phyloP scores from a whole-genome alignment of 768 basidiomycete genomes.

The Chalciporus pseudorubinellus region DNA sequence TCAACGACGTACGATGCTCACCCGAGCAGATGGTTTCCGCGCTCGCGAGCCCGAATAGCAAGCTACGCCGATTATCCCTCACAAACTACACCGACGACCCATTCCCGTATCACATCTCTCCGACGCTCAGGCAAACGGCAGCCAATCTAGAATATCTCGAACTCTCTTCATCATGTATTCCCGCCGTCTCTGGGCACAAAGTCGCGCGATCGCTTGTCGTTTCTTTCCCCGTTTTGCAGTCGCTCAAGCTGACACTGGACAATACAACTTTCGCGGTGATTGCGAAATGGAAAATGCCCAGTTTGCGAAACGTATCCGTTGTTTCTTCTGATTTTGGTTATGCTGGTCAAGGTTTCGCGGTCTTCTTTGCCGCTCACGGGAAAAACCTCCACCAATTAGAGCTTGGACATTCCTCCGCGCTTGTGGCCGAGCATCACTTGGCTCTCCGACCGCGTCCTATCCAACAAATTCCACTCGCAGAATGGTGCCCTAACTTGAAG shows the following conservation, averaged over 20 bases:
- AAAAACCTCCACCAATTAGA: slow-evolving; percentile 61
- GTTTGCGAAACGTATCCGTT: slow-evolving; percentile 60
- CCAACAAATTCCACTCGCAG: slow-evolving; percentile 49
- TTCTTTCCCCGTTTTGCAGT: slow-evolving; percentile 58
- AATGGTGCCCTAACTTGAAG: slow-evolving; percentile 65
- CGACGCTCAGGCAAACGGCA: slow-evolving; percentile 50
- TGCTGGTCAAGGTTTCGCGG: slow-evolving; percentile 59
- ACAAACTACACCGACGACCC: slow-evolving; percentile 70
- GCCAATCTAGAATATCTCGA: slow-evolving; percentile 65
- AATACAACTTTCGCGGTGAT: slow-evolving; percentile 69
- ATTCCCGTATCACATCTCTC: slow-evolving; percentile 53
- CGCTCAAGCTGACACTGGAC: slow-evolving; percentile 69
- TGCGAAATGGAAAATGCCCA: slow-evolving; percentile 65
- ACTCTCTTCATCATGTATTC: slow-evolving; percentile 55
- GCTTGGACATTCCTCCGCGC: slow-evolving; percentile 67
- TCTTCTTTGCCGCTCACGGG: slow-evolving; percentile 69
- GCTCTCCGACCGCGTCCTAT: slow-evolving; percentile 41
- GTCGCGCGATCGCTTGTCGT: slow-evolving; percentile 26
- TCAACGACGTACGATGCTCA: slow-evolving; percentile 44
- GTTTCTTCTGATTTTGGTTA: slow-evolving; percentile 71
- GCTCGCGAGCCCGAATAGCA: slow-evolving; percentile 52
- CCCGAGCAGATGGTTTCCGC: slow-evolving; percentile 57
- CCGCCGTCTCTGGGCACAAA: slow-evolving; percentile 35
- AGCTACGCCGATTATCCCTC: slow-evolving; percentile 60
- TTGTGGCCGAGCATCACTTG: slow-evolving; percentile 66